Percentiles rank a stretch among this genome's conserved stretches.
These are phyloP conservation scores for Lachnellula subtilissima DNA, from an alignment of 2,329 filamentous ascomycete species.

Conservation along the genomic window DNA sequence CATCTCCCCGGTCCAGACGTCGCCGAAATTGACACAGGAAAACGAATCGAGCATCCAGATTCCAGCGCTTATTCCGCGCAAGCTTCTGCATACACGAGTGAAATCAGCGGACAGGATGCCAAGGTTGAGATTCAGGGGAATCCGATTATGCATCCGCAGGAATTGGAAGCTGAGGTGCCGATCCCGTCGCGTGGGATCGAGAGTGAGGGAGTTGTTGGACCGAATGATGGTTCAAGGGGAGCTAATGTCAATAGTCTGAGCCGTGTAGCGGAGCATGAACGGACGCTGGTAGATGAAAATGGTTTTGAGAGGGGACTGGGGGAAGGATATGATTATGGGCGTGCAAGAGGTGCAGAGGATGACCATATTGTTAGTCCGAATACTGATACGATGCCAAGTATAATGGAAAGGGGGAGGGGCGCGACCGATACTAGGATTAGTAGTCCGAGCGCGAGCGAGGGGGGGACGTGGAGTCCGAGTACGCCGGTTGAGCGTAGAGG, in stretches of 20 bases:
- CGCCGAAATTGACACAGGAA: constrained; percentile 17
- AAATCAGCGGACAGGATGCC: constrained; percentile 16
- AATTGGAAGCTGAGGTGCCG: constrained; percentile 14
- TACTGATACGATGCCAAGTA: constrained; percentile 28
- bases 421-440: not conserved
- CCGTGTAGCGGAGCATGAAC: constrained; percentile 4
- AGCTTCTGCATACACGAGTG: constrained; percentile 8
- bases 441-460: constrained; percentile 11
- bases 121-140: constrained; percentile 22
- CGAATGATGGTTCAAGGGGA: not conserved
- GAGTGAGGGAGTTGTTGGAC: not conserved
- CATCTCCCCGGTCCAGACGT: not conserved
- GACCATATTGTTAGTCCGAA: constrained; percentile 14
- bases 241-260: not conserved
- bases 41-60: constrained; percentile 1
- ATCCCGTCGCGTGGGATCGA: not conserved
- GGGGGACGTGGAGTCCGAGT: constrained; percentile 11
- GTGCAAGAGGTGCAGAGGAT: not conserved
- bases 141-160: constrained; percentile 26
- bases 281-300: constrained; percentile 11
- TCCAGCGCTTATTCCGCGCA: constrained; percentile 15
- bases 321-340: not conserved
- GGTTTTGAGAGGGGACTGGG: constrained; percentile 10
- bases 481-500: constrained; percentile 12
- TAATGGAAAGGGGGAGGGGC: constrained; percentile 6